Base-by-base conservation (phyloP, 306 rosid genomes). In the barrel medic (Medicago truncatula) region DNA sequence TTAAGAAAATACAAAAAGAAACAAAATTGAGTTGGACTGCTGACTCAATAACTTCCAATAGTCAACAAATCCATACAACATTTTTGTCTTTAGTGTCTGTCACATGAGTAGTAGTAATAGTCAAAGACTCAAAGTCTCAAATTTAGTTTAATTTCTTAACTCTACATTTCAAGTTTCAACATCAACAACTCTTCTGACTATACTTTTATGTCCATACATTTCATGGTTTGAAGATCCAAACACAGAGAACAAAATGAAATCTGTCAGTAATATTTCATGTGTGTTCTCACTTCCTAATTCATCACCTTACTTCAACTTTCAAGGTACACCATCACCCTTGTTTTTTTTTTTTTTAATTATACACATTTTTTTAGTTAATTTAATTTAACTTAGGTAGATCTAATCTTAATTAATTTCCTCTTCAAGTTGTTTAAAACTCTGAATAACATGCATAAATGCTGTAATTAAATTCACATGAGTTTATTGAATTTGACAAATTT, bases 261-360 rank as follows among this genome's bases (percentile, higher is more conserved):
- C 65, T 76, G 86, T 43, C 11, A 47, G 38, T 12, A 53, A 40
- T 65, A 20, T 73, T 76, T 59, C 71, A 53, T 69, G 72, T 47
- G 65, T 81, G 74, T 60, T 13, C 77, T 47, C 80, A 71, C 13
- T 81, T 53, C 60, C 67, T 5, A 1, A 63, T 5, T 3, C 73
- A 54, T 52, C 85, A 62, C 61, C 81, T 7, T 53, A 50, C 65
- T 21, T 68, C 68, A 70, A 59, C 31, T 49, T 67, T 16, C 81
- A 67, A 73, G 88, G 93, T 89, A 77, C 13, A 5, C 25, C 3
- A 9, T 52, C 57, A 49, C 14, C 0, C 20, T 20, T 15, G 43
- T 17, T 4, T 13, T 53, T 2, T 13, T 40, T n/a, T 13, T 23
- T 13, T 34, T 21, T 66, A 23, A 23, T 18, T n/a, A 13, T 9